Conservation (phyloP, 2,329 filamentous ascomycete species). For the Harringtonia lauricola region DNA sequence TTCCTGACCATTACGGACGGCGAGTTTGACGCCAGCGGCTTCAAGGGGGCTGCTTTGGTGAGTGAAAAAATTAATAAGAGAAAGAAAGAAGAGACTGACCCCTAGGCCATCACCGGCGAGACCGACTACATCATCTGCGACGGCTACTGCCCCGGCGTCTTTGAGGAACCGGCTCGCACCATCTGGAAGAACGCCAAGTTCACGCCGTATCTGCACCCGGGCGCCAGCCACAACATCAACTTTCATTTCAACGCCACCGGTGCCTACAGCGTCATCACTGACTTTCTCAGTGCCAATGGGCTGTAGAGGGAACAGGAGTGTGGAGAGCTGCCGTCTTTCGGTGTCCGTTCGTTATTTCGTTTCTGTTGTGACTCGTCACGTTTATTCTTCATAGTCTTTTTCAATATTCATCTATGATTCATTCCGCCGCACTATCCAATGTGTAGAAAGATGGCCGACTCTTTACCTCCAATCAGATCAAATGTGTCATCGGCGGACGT, state of each 20-base stretch:
- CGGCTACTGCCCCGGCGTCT: not conserved
- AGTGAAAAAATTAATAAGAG: no score
- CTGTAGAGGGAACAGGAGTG: not conserved
- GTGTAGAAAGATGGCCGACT: no score
- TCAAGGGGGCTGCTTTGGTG: not conserved
- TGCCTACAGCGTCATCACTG: not conserved
- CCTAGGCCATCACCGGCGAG: not conserved
- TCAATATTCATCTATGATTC: no score
- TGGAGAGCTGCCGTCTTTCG: no score
- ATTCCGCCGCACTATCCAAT: no score
- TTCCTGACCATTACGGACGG: not conserved
- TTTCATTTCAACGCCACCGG: not conserved
- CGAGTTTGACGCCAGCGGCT: not conserved
- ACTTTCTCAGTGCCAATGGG: not conserved
- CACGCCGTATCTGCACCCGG: not conserved
- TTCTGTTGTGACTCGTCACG: no score
- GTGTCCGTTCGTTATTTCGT: no score
- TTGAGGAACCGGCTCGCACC: not conserved
- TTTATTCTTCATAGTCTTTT: no score
- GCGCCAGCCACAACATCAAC: not conserved
- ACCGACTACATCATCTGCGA: not conserved
- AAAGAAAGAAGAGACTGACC: no score
- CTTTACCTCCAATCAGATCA: no score
- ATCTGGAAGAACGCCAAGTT: not conserved
- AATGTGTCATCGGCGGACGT: no score